Base-by-base conservation (phyloP, 768 basidiomycete genomes). In the Steccherinum ochraceum region DNA sequence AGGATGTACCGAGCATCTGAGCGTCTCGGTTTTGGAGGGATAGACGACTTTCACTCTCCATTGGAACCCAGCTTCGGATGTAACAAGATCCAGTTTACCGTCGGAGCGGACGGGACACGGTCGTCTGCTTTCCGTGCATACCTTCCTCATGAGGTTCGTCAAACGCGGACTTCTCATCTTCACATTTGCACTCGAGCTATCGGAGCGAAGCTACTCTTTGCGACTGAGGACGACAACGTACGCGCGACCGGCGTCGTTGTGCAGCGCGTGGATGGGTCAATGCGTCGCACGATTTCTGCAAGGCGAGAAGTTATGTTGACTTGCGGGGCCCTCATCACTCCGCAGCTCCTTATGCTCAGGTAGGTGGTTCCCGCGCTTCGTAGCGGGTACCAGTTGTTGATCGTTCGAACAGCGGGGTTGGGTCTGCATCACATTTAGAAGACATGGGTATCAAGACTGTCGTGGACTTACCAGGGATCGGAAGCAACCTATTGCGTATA, bases 381-480 rank as follows among this genome's bases (percentile, higher is more conserved):
- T 35, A 7, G 42, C 43, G 21, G 5, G 26, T 16, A 2, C 19
- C 19, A 21, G 19, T 23, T 30, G 52, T 16, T 21, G 5, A 16
- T 23, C 30, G 3, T n/a, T n/a, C n/a, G n/a, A n/a, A n/a, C 49
- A 69, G 68, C 52, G 77, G 78, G 16, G 62, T 80, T 44, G 78
- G 77, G 19, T 74, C 76, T 4, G 54, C 58, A 12, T 64, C 64
- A 5, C 61, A 71, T 30, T 59, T 78, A 4, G 51, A 63, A 19
- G 53, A 52, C 20, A 57, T 68, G 24, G 63, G 58, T 16, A 62
- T 69, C 24, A 42, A 46, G 3, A 57, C 68, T 2, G 52, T 68
- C 12, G 58, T 60, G 40, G 64, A 71, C 43, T 53, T 66, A 5
- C 62, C 68, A 3, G 69, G 66, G 10, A 68, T 72, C 3, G 71